Conservation (phyloP, 2,329 filamentous ascomycete species). For the Colletotrichum sp. region DNA sequence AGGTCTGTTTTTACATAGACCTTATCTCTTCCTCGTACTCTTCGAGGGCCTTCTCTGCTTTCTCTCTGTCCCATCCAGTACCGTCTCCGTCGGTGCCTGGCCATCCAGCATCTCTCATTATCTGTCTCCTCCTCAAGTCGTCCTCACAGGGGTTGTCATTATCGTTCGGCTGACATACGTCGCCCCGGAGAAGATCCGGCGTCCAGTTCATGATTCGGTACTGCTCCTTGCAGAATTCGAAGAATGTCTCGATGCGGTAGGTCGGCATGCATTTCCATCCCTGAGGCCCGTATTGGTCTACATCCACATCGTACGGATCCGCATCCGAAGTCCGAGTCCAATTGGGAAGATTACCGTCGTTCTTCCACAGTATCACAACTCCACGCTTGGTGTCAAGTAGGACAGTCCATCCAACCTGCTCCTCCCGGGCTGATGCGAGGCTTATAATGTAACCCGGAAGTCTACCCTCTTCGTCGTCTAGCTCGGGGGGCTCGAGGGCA, state of each 20-base stretch:
- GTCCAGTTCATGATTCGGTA: neutral
- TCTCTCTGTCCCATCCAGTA: neutral
- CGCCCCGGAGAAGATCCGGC: neutral
- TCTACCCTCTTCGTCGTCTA: neutral
- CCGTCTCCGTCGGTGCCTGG: neutral
- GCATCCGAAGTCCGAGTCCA: rapidly evolving
- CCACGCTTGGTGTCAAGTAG: neutral
- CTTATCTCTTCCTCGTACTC: neutral
- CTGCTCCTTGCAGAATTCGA: neutral
- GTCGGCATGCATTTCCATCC: neutral
- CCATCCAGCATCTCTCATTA: neutral
- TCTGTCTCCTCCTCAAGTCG: neutral
- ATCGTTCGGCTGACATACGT: neutral
- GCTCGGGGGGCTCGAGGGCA: neutral
- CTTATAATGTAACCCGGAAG: neutral
- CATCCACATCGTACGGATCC: neutral
- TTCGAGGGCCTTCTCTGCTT: neutral
- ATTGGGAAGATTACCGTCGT: neutral
- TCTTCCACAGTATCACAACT: neutral
- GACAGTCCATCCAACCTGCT: neutral
- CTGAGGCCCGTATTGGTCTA: neutral
- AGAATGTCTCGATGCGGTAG: neutral
- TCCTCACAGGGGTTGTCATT: rapidly evolving
- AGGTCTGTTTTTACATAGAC: rapidly evolving
- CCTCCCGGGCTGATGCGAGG: neutral